Evolutionary conservation across 306 rosid genomes (phyloP), one percentile per base, ranked within the genome.

Genomic region (Quillaja saponaria): DNA sequence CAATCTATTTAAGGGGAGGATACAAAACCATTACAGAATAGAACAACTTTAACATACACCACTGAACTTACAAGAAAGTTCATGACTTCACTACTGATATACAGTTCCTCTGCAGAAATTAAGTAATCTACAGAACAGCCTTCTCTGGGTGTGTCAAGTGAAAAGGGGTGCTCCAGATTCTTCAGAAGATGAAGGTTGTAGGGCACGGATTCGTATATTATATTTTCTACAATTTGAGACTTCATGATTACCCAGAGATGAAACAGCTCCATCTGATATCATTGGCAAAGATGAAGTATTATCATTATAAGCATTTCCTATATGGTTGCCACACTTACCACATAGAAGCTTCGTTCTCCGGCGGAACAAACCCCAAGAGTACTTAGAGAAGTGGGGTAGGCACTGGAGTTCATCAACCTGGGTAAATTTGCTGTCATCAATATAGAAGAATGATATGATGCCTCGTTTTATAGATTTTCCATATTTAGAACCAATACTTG

Each of bases 381-480:
- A 66, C 80, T 80, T 88, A 6, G 87, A 80, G 68, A 91, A 77
- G 67, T 81, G 82, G 14, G 98, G 98, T 33, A 71, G 31, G 51
- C 90, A 88, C 12, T 79, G 83, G 58, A 86, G 53, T 78, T 88
- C 95, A 60, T 88, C 98, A 21, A 78, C 85, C 59, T 70, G 85
- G 4, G 79, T 74, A 63, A 92, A 88, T 78, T 95, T 92, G 77
- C 83, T 82, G 34, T 81, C 90, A 14, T 92, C 96, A n/a, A 92
- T 55, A 48, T 79, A 47, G 65, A 72, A 72, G 85, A 92, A 92
- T 13, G 98, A 82, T 67, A 92, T 86, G 50, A 84, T 84, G 13
- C 98, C 96, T 51, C 84, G 71, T 59, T 86, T 92, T 54, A 88
- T 92, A 19, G 96, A 88, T 66, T 88, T 92, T 25, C 86, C 92